Base-by-base conservation (phyloP, 2,329 filamentous ascomycete species). In the Penicillium brevicompactum region DNA sequence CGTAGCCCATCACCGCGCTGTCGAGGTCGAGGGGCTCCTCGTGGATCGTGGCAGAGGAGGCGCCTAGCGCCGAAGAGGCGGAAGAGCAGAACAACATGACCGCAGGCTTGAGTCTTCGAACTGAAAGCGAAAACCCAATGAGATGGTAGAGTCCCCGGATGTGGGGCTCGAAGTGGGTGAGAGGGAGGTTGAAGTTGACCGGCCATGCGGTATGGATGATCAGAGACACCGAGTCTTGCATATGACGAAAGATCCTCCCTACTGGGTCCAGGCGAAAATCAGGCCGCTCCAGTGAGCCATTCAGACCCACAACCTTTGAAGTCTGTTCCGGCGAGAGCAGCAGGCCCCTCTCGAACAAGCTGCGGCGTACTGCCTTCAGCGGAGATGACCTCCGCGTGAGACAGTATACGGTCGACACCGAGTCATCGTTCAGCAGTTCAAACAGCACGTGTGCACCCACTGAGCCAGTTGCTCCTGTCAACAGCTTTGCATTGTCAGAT, bases 191-290 rank as follows among this genome's bases (percentile, higher is more conserved):
- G 70, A 84, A 83, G 63, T 84, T 82, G 49, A 84, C 82, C 1
- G 80, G 77, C 82, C 82, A 84, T n/a, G 81, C 81, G 2, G 80
- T 72, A 62, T 84, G 81, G 45, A 82, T 75, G 44, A 84, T 76
- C 11, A 74, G 68, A 3, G 79, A 78, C 1, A 75, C 72, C 44
- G 76, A 69, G 21, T 64, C 49, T 5, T 72, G 73, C 48, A 83
- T 71, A 27, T 70, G 54, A 2, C 63, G 43, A 53, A 80, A 64
- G 56, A 11, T 67, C 46, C 18, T 65, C 58, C 1, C 83, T 6
- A 4, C n/a, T n/a, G n/a, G n/a, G n/a, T 21, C 21, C 14, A 50
- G 63, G 3, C 80, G 79, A 2, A 83, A 72, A 4, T 67, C 58
- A 2, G 70, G 56, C 27, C 78, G 65, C 32, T 76, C 70, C 9